These are phyloP conservation scores for Calocybe gangraenosa DNA, from an alignment of 768 basidiomycete genomes.

Conservation along the genomic window DNA sequence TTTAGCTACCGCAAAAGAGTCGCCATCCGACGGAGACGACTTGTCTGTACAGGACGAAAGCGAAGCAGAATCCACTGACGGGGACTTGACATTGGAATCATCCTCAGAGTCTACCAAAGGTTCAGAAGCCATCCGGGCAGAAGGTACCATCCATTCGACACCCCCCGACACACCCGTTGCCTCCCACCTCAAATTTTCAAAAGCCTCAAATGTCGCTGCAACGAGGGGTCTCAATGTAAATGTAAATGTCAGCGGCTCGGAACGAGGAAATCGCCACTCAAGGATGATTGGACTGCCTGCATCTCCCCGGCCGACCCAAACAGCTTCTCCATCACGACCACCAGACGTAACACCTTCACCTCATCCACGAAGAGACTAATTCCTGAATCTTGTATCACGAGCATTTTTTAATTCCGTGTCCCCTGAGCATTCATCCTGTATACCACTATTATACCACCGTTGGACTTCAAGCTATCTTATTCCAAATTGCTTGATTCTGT, in stretches of 20 bases:
- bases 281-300: constrained; percentile 60
- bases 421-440: constrained; percentile 11
- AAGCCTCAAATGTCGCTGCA: constrained; percentile 59
- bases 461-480: constrained; percentile 10
- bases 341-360: constrained; percentile 20
- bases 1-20: constrained; percentile 51
- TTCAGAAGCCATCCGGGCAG: constrained; percentile 20
- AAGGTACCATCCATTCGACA: constrained; percentile 27
- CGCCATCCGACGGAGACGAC: constrained; percentile 67
- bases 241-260: constrained; percentile 45
- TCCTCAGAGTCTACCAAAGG: constrained; percentile 40
- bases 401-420: constrained; percentile 7
- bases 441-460: constrained; percentile 16
- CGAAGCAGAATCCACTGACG: constrained; percentile 67
- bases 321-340: constrained; percentile 31
- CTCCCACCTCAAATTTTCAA: constrained; percentile 38
- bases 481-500: constrained; percentile 12
- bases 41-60: constrained; percentile 68
- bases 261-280: constrained; percentile 60
- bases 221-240: constrained; percentile 69
- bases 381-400: background rate
- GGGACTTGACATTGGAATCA: constrained; percentile 47
- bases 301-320: constrained; percentile 42
- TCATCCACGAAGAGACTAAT: constrained; percentile 18
- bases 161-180: constrained; percentile 40